Conservation (phyloP, 164 flowering plant genomes). For the Magnolia sinica region DNA sequence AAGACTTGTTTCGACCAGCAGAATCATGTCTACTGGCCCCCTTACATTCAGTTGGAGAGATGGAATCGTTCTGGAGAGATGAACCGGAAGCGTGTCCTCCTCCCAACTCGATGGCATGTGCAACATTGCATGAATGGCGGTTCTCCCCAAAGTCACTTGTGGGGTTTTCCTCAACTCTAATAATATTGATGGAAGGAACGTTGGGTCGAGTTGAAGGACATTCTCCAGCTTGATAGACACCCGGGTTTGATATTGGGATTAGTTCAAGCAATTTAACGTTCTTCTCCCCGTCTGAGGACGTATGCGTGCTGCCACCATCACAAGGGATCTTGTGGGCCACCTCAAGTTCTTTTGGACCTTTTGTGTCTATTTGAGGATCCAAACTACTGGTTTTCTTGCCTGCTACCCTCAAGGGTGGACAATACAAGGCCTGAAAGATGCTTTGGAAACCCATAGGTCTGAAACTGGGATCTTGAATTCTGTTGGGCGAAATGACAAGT, state of each 20-base stretch:
- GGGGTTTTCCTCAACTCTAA: constrained; percentile 16
- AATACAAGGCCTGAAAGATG: constrained; percentile 56
- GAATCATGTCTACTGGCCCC: constrained; percentile 4
- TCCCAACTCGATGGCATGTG: constrained; percentile 13
- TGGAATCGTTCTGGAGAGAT: constrained; percentile 26
- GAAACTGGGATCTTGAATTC: constrained; percentile 21
- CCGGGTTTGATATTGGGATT: constrained; percentile 16
- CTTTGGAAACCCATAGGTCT: constrained; percentile 51
- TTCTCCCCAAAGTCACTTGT: constrained; percentile 18
- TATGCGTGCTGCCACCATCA: constrained; percentile 24
- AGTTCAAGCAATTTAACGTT: constrained; percentile 14
- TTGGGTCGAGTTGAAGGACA: constrained; percentile 16
- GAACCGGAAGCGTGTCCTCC: constrained; percentile 22
- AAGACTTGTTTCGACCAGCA: constrained; percentile 13
- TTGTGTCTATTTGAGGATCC: constrained; percentile 14
- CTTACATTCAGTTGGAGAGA: constrained; percentile 29
- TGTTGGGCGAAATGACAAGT: constrained; percentile 11
- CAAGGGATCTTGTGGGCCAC: constrained; percentile 14
- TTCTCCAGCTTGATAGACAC: constrained; percentile 16
- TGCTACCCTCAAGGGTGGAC: constrained; percentile 25
- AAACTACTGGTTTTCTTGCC: constrained; percentile 14
- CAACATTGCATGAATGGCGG: constrained; percentile 20
- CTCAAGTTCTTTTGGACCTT: constrained; percentile 26
- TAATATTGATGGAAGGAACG: constrained; percentile 13
- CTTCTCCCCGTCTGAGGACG: constrained; percentile 20